Percentiles rank a stretch among this genome's conserved stretches.
These are phyloP conservation scores for Coccomyxa sp. DNA, from an alignment of 139 green algal species.

Conservation along the genomic window DNA sequence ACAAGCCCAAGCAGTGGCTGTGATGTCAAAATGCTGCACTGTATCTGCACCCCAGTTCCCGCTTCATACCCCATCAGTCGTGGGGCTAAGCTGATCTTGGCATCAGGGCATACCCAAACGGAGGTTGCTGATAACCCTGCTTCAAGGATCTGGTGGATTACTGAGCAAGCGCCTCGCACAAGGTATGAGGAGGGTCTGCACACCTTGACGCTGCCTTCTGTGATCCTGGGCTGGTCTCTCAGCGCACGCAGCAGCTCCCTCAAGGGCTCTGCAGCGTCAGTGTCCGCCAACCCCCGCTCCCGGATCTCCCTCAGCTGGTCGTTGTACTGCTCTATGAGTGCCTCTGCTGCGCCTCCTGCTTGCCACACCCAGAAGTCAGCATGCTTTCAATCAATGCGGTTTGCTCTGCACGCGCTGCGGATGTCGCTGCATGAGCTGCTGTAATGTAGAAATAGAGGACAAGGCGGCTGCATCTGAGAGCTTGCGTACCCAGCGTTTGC, in stretches of 20 bases:
- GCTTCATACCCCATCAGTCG: neutral
- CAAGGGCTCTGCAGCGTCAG: constrained; percentile 20
- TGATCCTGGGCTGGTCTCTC: constrained; percentile 40
- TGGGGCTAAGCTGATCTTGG: neutral
- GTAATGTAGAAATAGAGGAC: too few relatives aligned
- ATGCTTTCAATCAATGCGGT: too few relatives aligned
- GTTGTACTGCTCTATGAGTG: constrained; percentile 52
- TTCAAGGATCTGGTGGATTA: neutral
- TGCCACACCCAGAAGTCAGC: neutral
- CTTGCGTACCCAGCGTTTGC: too few relatives aligned
- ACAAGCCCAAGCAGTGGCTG: neutral
- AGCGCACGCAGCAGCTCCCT: constrained; percentile 35
- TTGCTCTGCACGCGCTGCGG: too few relatives aligned
- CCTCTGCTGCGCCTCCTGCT: constrained; percentile 43
- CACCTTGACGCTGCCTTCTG: constrained; percentile 27
- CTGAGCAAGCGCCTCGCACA: neutral
- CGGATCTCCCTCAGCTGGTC: constrained; percentile 49
- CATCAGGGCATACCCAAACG: neutral
- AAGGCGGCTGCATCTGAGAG: too few relatives aligned
- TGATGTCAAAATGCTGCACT: neutral
- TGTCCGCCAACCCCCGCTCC: constrained; percentile 23
- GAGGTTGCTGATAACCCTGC: neutral
- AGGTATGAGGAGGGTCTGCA: neutral
- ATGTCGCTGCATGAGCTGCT: too few relatives aligned
- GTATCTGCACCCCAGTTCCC: neutral